These are phyloP conservation scores for Fonsecaea multimorphosa DNA, from an alignment of 2,329 filamentous ascomycete genomes.

Conservation along the genomic window DNA sequence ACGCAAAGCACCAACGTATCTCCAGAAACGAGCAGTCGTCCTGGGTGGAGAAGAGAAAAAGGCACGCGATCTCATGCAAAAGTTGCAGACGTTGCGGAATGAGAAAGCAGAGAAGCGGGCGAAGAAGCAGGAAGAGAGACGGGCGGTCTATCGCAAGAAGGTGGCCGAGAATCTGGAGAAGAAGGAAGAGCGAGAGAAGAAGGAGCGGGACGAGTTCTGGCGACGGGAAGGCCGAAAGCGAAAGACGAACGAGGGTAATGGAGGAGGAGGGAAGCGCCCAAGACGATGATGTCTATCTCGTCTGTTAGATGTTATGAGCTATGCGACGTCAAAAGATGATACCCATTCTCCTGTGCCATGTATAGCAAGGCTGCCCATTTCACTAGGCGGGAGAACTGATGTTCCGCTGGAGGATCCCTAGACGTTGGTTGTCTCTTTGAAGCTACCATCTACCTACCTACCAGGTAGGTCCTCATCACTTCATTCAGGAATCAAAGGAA, in stretches of 20 bases:
- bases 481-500: no score
- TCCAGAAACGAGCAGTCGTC: slow-evolving; percentile 95
- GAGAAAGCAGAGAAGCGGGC: slow-evolving; percentile 85
- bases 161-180: slow-evolving; percentile 82
- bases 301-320: slow-evolving; percentile 3
- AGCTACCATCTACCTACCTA: no score
- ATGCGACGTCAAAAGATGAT: slow-evolving; percentile 16
- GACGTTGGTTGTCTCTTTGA: no score
- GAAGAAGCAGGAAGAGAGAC: slow-evolving; percentile 86
- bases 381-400: no score
- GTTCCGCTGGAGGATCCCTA: no score
- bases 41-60: slow-evolving; percentile 84
- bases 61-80: slow-evolving; percentile 86
- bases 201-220: slow-evolving; percentile 93
- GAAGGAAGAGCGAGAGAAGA: slow-evolving; percentile 84
- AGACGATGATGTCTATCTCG: slow-evolving; percentile 21
- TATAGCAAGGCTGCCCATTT: no score
- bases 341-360: no score
- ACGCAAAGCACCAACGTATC: slow-evolving; percentile 81
- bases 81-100: slow-evolving; percentile 86
- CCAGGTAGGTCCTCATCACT: no score
- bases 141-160: slow-evolving; percentile 80
- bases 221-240: slow-evolving; percentile 83
- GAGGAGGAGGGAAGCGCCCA: slow-evolving; percentile 52
- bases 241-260: slow-evolving; percentile 61